Conservation (phyloP, 352 stramenopile species). For the Phytophthora hibernalis region DNA sequence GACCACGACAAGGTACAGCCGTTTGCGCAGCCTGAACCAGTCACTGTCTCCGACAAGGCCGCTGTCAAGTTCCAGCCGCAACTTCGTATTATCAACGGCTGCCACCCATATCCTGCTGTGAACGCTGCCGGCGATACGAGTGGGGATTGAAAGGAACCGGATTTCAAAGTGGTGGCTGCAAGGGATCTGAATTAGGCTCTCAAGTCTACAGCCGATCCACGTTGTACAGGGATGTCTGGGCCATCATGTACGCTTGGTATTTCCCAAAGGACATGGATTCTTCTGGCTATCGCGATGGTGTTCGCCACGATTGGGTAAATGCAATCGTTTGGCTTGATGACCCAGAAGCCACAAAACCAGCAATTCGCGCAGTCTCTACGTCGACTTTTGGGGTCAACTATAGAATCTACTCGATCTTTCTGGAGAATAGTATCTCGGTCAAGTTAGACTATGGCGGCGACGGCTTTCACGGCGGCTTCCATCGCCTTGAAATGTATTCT, state of each 20-base stretch:
- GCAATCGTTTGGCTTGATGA: conserved; percentile 7
- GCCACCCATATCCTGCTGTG: conserved; percentile 7
- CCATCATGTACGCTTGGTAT: neutral
- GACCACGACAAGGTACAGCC: too few relatives aligned
- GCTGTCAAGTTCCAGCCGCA: conserved; percentile 8
- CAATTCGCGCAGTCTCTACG: neutral
- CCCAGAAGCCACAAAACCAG: neutral
- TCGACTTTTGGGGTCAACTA: neutral
- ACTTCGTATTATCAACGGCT: neutral
- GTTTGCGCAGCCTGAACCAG: neutral
- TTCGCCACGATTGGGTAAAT: conserved; percentile 1
- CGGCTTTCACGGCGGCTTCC: too few relatives aligned
- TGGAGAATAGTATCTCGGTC: too few relatives aligned
- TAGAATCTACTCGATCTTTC: too few relatives aligned
- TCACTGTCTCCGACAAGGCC: neutral
- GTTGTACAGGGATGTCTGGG: conserved; percentile 2
- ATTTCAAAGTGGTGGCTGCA: neutral
- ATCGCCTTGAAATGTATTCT: too few relatives aligned
- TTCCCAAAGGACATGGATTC: neutral
- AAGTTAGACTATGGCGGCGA: too few relatives aligned
- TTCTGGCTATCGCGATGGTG: neutral
- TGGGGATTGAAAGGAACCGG: neutral
- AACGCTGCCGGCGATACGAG: conserved; percentile 2
- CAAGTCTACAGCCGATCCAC: conserved; percentile 5
- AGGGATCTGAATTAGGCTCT: neutral